Percentiles rank a stretch among this genome's conserved stretches.
These are phyloP conservation scores for Dimocarpus longan DNA, from an alignment of 345 rosid genomes.

Conservation along the genomic window DNA sequence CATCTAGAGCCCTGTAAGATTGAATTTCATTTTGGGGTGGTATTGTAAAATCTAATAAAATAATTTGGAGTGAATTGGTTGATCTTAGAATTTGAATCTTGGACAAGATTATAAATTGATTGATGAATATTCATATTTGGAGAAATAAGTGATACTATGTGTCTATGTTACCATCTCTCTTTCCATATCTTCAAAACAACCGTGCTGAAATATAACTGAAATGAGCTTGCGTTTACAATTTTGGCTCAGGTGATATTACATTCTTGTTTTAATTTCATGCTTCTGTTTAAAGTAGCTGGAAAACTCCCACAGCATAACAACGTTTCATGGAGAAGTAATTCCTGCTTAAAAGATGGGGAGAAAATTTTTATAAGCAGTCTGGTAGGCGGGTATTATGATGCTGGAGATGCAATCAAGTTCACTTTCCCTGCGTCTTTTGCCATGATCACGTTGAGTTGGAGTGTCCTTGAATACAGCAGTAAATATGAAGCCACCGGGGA, in stretches of 20 bases:
- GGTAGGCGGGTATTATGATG: slow-evolving; percentile 88
- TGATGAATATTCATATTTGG: no score
- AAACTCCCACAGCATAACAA: slow-evolving; percentile 83
- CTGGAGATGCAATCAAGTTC: slow-evolving; percentile 95
- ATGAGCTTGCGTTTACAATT: no score
- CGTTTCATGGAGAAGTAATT: slow-evolving; percentile 94
- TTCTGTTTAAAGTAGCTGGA: slow-evolving; percentile 59
- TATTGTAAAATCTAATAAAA: no score
- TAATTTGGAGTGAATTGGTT: no score
- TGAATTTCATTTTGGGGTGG: no score
- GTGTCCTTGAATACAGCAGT: slow-evolving; percentile 90
- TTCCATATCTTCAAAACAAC: neutral
- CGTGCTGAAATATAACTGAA: no score
- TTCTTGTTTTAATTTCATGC: no score
- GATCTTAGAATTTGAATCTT: no score
- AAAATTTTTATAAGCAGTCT: slow-evolving; percentile 64
- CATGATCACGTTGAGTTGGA: slow-evolving; percentile 98
- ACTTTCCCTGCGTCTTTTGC: slow-evolving; percentile 84
- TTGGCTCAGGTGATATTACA: neutral
- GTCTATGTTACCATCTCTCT: no score
- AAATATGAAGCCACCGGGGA: slow-evolving; percentile 92
- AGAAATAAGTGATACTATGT: no score
- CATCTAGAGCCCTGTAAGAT: no score
- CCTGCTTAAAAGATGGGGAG: slow-evolving; percentile 72
- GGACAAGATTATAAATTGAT: no score